Percentiles rank a stretch among this genome's conserved stretches.
Evolutionary conservation across 2,329 filamentous ascomycete genomes (phyloP).

Genomic region (Cladosporium oxysporum): DNA sequence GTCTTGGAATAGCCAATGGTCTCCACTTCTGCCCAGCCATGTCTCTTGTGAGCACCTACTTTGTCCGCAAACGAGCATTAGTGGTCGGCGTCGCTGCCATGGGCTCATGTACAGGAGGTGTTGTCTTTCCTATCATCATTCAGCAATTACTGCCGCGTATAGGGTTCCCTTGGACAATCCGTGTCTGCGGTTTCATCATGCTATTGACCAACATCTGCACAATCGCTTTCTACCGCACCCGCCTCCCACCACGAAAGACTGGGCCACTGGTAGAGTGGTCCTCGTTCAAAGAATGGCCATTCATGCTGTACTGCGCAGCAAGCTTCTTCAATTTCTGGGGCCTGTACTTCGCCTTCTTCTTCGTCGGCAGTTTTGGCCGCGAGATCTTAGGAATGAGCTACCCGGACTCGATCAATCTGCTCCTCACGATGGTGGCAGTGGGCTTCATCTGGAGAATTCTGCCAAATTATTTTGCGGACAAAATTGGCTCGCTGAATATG

Average conservation of each 20-base stretch:
- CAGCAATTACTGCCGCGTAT: conserved; percentile 49
- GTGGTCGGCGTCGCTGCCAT: conserved; percentile 62
- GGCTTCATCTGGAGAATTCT: conserved; percentile 58
- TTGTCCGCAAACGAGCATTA: conserved; percentile 56
- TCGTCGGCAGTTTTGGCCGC: conserved; percentile 44
- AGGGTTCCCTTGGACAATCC: conserved; percentile 58
- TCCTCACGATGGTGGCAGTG: conserved; percentile 60
- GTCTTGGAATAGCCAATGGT: conserved; percentile 58
- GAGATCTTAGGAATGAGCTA: conserved; percentile 48
- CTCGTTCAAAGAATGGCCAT: conserved; percentile 45
- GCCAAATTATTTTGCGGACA: conserved; percentile 57
- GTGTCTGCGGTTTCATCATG: conserved; percentile 54
- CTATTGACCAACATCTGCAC: conserved; percentile 34
- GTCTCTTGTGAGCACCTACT: conserved; percentile 67
- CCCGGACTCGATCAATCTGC: conserved; percentile 54
- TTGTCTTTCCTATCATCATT: conserved; percentile 56
- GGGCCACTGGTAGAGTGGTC: conserved; percentile 46
- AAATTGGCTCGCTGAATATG: conserved; percentile 57
- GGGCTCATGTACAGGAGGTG: conserved; percentile 59
- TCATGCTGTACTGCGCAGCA: conserved; percentile 44
- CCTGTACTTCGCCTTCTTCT: conserved; percentile 42
- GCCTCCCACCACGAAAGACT: conserved; percentile 45
- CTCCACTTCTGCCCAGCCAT: conserved; percentile 66
- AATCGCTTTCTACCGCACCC: conserved; percentile 36
- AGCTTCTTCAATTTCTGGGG: conserved; percentile 51